Evolutionary conservation across 2,329 filamentous ascomycete species (phyloP).

Genomic region (Scedosporium apiospermum): DNA sequence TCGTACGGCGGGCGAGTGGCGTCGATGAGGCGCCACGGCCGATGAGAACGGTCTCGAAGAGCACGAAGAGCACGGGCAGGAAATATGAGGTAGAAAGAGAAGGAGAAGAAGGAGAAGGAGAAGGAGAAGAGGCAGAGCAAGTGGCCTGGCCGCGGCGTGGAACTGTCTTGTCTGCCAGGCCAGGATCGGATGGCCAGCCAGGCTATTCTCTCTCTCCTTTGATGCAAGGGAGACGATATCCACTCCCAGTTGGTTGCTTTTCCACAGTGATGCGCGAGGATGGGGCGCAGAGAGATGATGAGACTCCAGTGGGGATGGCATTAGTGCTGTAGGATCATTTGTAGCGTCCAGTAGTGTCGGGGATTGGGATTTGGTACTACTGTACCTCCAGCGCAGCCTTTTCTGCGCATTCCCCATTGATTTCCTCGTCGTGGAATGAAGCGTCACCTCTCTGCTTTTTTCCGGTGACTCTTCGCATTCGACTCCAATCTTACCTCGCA

Average conservation of each 20-base stretch:
- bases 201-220: not conserved
- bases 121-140: constrained; percentile 5
- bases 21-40: too few species aligned
- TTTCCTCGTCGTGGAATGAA: not conserved
- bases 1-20: too few species aligned
- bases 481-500: not conserved
- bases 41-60: too few species aligned
- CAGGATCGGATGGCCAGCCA: not conserved
- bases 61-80: not conserved
- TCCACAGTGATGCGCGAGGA: not conserved
- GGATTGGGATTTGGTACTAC: too few species aligned
- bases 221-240: not conserved
- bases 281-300: not conserved
- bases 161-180: not conserved
- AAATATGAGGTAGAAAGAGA: not conserved
- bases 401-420: not conserved
- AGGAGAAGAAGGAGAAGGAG: not conserved
- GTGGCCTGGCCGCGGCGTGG: not conserved
- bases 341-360: not conserved
- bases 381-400: not conserved
- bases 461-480: not conserved
- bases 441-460: not conserved
- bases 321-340: not conserved
- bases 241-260: not conserved
- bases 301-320: not conserved